A percentile compares a stretch with the other conserved stretches of the same genome.
Conservation (phyloP, 2,329 filamentous ascomycete genomes). For the Fusarium temperatum region DNA sequence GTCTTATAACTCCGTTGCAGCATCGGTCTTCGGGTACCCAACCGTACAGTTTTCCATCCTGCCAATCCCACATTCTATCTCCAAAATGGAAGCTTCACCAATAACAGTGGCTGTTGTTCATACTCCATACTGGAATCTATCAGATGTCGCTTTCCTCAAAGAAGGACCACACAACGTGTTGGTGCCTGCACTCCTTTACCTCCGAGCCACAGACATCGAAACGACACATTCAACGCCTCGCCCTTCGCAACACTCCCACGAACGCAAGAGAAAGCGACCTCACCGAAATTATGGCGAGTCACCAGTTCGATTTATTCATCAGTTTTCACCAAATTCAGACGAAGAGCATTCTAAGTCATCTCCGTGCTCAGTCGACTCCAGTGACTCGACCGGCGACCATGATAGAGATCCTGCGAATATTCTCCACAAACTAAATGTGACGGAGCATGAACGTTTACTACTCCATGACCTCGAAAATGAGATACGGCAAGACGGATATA, state of each 20-base stretch:
- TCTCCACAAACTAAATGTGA: background rate
- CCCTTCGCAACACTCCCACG: rapidly evolving
- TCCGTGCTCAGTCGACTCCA: background rate
- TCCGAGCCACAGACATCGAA: background rate
- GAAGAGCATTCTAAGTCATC: background rate
- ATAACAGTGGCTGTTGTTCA: background rate
- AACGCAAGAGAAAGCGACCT: background rate
- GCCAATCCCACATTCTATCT: background rate
- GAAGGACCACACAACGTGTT: background rate
- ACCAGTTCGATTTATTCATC: rapidly evolving
- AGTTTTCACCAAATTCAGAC: rapidly evolving
- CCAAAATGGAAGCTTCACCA: background rate
- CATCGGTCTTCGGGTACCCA: background rate
- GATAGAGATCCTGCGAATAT: background rate
- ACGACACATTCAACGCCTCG: background rate
- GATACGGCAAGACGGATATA: background rate
- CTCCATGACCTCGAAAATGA: background rate
- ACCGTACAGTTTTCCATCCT: background rate
- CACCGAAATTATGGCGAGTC: rapidly evolving
- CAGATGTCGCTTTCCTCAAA: background rate
- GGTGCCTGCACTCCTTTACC: background rate
- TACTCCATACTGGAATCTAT: background rate
- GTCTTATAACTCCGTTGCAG: background rate
- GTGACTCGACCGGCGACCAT: background rate
- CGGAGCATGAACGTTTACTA: background rate